These are phyloP conservation scores for Malassezia yamatoensis DNA, from an alignment of 1,284 basidiomycete species.

Conservation along the genomic window DNA sequence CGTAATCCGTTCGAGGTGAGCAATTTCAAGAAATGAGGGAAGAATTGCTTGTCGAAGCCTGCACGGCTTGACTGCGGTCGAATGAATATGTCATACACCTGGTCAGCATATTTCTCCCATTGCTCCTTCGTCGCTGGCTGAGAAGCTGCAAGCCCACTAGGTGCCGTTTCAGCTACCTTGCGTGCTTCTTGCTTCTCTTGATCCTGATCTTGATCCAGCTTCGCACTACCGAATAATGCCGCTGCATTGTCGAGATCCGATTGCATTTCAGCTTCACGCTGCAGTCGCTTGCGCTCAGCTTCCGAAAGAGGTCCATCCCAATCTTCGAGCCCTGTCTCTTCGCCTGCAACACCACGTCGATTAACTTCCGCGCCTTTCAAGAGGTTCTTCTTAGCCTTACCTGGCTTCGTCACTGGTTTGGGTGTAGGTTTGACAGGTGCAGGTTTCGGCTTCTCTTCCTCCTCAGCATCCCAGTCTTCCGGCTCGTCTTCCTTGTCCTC, in stretches of 20 bases:
- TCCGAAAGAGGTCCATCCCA: constrained; percentile 14
- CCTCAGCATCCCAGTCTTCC: constrained; percentile 47
- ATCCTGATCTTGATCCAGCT: constrained; percentile 12
- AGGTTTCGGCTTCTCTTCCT: constrained; percentile 41
- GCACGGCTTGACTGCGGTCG: constrained; percentile 29
- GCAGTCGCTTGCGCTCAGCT: constrained; percentile 26
- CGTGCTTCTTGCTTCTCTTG: neutral
- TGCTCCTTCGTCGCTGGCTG: constrained; percentile 40
- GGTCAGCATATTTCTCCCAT: constrained; percentile 31
- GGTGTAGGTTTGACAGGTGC: constrained; percentile 33
- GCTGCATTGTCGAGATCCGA: constrained; percentile 44
- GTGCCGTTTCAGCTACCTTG: neutral
- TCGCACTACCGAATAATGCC: constrained; percentile 33
- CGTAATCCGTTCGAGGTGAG: constrained; percentile 24
- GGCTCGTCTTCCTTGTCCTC: constrained; percentile 45
- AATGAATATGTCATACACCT: constrained; percentile 29
- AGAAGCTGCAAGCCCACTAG: constrained; percentile 15
- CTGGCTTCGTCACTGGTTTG: constrained; percentile 44
- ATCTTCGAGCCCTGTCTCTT: constrained; percentile 2
- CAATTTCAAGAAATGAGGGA: constrained; percentile 24
- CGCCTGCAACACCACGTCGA: constrained; percentile 2
- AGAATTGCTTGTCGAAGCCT: constrained; percentile 43
- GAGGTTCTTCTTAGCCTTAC: constrained; percentile 15
- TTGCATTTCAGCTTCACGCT: constrained; percentile 38
- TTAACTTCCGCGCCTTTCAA: neutral